Evolutionary conservation across 768 basidiomycete species (phyloP).

Genomic region (Suillus paluster): DNA sequence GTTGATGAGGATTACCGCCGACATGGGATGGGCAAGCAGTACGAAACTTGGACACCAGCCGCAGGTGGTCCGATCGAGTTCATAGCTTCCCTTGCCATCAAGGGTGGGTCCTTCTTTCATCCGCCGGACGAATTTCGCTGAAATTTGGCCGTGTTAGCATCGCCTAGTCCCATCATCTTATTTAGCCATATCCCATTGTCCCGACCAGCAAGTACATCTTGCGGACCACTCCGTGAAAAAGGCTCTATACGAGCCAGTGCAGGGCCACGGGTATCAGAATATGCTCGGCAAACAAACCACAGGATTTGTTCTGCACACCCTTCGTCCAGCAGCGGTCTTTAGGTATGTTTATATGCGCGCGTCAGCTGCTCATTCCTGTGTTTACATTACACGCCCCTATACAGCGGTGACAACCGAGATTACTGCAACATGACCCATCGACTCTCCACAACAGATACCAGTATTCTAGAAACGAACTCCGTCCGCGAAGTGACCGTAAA

Average conservation of each 20-base stretch:
- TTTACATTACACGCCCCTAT: slow-evolving; percentile 7
- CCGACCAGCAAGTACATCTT: slow-evolving; percentile 71
- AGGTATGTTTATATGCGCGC: slow-evolving; percentile 50
- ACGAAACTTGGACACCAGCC: slow-evolving; percentile 59
- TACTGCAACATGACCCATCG: slow-evolving; percentile 80
- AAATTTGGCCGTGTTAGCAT: slow-evolving; percentile 16
- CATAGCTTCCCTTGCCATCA: slow-evolving; percentile 48
- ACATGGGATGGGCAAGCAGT: slow-evolving; percentile 50
- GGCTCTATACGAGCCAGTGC: slow-evolving; percentile 75
- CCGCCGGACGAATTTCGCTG: no score
- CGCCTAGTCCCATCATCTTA: slow-evolving; percentile 59
- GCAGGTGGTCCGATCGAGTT: slow-evolving; percentile 63
- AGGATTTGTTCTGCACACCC: slow-evolving; percentile 64
- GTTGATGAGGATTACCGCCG: slow-evolving; percentile 83
- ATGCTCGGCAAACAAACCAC: slow-evolving; percentile 83
- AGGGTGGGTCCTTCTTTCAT: background rate
- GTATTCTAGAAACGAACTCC: slow-evolving; percentile 22
- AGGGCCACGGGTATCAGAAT: slow-evolving; percentile 82
- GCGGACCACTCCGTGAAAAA: slow-evolving; percentile 77
- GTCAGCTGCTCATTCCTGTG: slow-evolving; percentile 6
- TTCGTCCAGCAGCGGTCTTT: slow-evolving; percentile 73
- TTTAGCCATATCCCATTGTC: slow-evolving; percentile 88
- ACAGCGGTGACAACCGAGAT: slow-evolving; percentile 89
- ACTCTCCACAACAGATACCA: slow-evolving; percentile 28
- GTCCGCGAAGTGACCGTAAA: slow-evolving; percentile 87